Base-by-base conservation (phyloP, 179 eudicot genomes). In the Amaranthus tricolor region DNA sequence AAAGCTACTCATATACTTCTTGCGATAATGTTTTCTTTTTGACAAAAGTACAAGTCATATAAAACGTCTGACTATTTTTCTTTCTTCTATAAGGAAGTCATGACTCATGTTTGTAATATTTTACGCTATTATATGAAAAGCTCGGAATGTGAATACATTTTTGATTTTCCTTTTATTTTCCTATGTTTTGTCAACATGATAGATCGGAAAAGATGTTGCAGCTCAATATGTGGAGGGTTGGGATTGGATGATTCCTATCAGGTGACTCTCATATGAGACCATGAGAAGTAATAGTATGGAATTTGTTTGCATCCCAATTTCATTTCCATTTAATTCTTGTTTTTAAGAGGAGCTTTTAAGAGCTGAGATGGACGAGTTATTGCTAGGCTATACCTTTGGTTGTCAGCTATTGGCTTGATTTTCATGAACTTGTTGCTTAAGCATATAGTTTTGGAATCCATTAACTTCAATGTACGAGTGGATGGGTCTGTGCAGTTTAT, bases 171-270 rank as follows among this genome's bases (percentile, higher is more conserved):
- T 75, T 55, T 78, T 14, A 2, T 15, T 21, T 67, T 70, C 12
- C 43, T 17, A 65, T 75, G 43, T 43, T 60, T 67, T 16, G 68
- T 67, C 19, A 60, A 44, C 76, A 71, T 84, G 72, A 50, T 80
- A 94, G 99, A 95, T 95, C 80, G 99, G 99, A 52, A 89, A 95
- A 82, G 99, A 95, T 87, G 93, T 95, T 79, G 89, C 98, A 21
- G 76, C 99, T 11, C 99, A 95, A 69, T 95, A 95, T 80, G 99
- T 95, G 74, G 89, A 95, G 83, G 99, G 99, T 49, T 95, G 99
- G 99, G 99, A 95, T 76, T 95, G 99, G 99, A 91, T 95, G 75
- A 78, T 86, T 79, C 99, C 99, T 70, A 89, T 95, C 85, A 93
- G 99, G 99, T 95, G 77, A 86, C 47, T 20, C 73, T 71, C 66